Evolutionary conservation across 495 filamentous ascomycete species (phyloP).

Genomic region (Podospora fimiseda): DNA sequence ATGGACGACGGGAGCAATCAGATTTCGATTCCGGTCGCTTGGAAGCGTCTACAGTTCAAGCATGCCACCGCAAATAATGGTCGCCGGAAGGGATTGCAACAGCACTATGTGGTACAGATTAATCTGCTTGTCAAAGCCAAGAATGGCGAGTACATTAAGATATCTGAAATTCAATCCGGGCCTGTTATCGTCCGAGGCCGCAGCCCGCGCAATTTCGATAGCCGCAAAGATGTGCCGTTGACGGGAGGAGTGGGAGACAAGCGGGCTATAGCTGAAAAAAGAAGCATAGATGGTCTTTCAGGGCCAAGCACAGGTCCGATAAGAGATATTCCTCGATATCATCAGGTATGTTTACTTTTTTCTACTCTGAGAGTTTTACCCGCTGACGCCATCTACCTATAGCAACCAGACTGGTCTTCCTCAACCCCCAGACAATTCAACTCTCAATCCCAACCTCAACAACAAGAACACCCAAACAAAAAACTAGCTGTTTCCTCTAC

Average conservation of each 20-base stretch:
- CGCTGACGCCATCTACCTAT: conserved; percentile 4
- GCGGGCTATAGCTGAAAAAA: conserved; percentile 25
- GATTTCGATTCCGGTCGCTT: conserved; percentile 72
- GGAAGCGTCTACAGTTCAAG: conserved; percentile 89
- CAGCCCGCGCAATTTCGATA: conserved; percentile 64
- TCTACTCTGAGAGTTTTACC: neutral
- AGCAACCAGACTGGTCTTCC: conserved; percentile 18
- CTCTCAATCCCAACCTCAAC: conserved; percentile 9
- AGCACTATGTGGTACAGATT: conserved; percentile 64
- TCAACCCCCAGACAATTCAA: conserved; percentile 15
- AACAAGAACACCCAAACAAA: conserved; percentile 19
- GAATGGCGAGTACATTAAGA: conserved; percentile 51
- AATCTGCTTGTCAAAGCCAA: conserved; percentile 54
- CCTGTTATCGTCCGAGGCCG: conserved; percentile 64
- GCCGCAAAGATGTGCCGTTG: conserved; percentile 58
- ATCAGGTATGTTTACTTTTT: too few relatives aligned
- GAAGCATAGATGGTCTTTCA: conserved; percentile 7
- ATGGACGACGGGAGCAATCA: conserved; percentile 56
- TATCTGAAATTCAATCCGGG: conserved; percentile 57
- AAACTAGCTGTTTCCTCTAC: conserved; percentile 18
- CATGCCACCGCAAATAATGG: conserved; percentile 86
- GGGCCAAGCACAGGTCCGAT: neutral
- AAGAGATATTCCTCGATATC: neutral
- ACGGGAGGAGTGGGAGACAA: conserved; percentile 34
- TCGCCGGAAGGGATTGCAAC: conserved; percentile 62